Base-by-base conservation (phyloP, 73 alveolate genomes). In the Diophrys appendiculata region DNA sequence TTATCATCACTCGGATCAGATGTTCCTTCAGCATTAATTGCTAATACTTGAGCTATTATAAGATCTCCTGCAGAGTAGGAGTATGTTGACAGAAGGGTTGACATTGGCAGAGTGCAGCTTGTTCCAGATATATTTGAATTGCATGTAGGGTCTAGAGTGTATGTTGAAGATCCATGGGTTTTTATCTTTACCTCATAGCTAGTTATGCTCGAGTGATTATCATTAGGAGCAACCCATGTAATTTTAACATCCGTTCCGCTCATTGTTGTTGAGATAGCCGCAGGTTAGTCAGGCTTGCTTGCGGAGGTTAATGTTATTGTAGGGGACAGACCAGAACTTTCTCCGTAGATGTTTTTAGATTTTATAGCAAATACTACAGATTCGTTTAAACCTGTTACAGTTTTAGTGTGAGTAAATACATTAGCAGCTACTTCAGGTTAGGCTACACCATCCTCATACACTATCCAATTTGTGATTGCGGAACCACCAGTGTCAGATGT, bases 141-240 rank as follows among this genome's bases (percentile, higher is more conserved):
- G n/a, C n/a, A n/a, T n/a, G n/a, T n/a, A n/a, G n/a, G n/a, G n/a
- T n/a, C n/a, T n/a, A n/a, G n/a, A n/a, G n/a, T n/a, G n/a, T n/a
- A 72, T 5, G 54, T 33, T 0, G 68, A 31, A 34, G 33, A 65
- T 2, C 55, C 30, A 3, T 29, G 13, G 35, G 33, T 26, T 53
- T 29, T 35, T 26, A 84, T 52, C 24, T 14, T 29, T 25, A 84
- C 43, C n/a, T 11, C 32, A 68, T 84, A 84, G 29, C 73, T 33
- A 24, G 81, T 52, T 24, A 84, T 65, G 0, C 75, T 23, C 52
- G 65, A 23, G 26, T 83, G 87, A 23, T 77, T 70, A 25, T 54
- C 52, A 71, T 33, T 29, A 13, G 92, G 92, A 29, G 87, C 80
- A 22, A 65, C 25, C 92, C 92, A 84, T 33, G 31, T 28, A 25